phyloP scores from a whole-genome alignment of 768 basidiomycete genomes.

The Tremella yokohamensis region DNA sequence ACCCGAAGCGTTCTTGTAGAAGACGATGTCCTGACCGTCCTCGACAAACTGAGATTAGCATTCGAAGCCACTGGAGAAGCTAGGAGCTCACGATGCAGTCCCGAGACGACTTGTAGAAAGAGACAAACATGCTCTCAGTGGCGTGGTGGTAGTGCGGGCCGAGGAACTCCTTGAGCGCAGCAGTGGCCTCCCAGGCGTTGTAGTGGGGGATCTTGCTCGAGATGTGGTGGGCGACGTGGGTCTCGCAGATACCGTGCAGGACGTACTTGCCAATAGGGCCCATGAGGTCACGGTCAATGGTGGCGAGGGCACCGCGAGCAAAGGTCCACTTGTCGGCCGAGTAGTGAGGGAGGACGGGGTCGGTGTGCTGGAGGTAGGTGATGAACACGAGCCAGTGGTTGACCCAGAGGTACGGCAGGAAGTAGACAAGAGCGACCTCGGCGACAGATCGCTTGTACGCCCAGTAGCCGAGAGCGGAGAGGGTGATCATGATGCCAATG shows the following conservation, averaged over 20 bases:
- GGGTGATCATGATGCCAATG: conserved; percentile 72
- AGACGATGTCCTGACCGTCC: conserved; percentile 75
- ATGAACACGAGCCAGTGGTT: conserved; percentile 83
- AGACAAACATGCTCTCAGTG: conserved; percentile 57
- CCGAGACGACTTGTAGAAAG: conserved; percentile 66
- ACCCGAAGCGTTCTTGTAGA: conserved; percentile 65
- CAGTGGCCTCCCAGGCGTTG: conserved; percentile 77
- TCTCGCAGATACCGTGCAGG: conserved; percentile 91
- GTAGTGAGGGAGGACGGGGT: conserved; percentile 87
- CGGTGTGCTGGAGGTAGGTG: conserved; percentile 98
- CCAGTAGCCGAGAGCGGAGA: conserved; percentile 60
- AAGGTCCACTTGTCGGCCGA: conserved; percentile 85
- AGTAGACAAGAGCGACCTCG: conserved; percentile 72
- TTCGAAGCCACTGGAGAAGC: no score
- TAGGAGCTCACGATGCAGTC: conserved; percentile 68
- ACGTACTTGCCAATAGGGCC: conserved; percentile 79
- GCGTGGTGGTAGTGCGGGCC: conserved; percentile 55
- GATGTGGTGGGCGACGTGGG: conserved; percentile 87
- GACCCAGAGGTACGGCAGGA: conserved; percentile 82
- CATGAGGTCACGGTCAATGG: conserved; percentile 79
- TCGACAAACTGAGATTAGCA: conserved; percentile 68
- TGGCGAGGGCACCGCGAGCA: conserved; percentile 85
- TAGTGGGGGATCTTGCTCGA: conserved; percentile 93
- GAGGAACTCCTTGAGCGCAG: conserved; percentile 73
- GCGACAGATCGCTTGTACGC: conserved; percentile 64